Evolutionary conservation across 2,329 filamentous ascomycete species (phyloP).

Genomic region (Exophiala sp.): DNA sequence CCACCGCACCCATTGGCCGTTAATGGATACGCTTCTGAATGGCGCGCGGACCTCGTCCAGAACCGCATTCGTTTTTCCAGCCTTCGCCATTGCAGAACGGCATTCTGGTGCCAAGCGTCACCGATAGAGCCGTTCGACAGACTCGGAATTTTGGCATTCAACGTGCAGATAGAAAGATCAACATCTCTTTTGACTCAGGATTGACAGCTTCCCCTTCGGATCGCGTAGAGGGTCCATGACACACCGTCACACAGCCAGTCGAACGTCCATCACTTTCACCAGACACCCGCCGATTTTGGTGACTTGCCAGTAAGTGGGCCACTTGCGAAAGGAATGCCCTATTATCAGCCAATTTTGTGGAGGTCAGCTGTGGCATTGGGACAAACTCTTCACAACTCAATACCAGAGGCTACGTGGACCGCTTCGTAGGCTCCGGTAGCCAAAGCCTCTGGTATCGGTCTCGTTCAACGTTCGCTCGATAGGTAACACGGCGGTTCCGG

Average conservation of each 20-base stretch:
- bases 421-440: no score
- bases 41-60: slow-evolving; percentile 2
- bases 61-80: slow-evolving; percentile 2
- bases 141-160: background rate
- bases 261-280: no score
- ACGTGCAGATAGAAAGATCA: background rate
- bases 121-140: background rate
- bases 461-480: no score
- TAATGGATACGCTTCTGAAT: slow-evolving; percentile 2
- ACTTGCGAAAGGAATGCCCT: no score
- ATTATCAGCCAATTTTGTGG: background rate
- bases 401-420: background rate
- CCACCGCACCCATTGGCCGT: background rate
- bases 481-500: background rate
- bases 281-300: no score
- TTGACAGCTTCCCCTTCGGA: background rate
- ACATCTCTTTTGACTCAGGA: background rate
- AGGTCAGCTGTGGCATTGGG: background rate
- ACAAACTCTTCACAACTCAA: background rate
- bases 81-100: slow-evolving; percentile 1
- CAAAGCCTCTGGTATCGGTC: no score
- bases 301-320: no score
- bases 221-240: no score
- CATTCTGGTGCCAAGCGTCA: background rate
- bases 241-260: no score